A percentile compares a stretch with the other conserved stretches of the same genome.
Conservation (phyloP, 306 rosid genomes). For the Cucurbita maxima region DNA sequence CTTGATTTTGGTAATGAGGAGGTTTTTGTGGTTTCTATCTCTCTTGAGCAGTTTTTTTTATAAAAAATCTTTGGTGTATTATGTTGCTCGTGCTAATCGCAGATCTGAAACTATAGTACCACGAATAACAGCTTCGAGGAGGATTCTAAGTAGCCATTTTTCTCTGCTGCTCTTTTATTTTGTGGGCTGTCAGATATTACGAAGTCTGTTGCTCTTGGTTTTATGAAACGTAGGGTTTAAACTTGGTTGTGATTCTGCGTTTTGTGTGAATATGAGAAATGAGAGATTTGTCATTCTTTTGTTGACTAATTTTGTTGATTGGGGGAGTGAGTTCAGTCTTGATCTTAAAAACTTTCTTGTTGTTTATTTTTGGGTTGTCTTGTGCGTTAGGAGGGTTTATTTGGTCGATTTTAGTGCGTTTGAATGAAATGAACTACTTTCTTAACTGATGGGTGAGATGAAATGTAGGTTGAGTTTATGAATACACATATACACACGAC, state of each 20-base stretch:
- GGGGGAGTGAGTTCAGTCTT: background rate
- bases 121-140: background rate
- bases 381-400: constrained; percentile 6
- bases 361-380: background rate
- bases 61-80: background rate
- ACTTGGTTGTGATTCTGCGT: background rate
- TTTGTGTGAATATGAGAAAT: background rate
- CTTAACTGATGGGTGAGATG: background rate
- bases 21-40: background rate
- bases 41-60: background rate
- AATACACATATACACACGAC: background rate
- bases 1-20: background rate
- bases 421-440: background rate
- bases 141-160: constrained; percentile 17
- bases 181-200: background rate
- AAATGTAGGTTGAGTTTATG: background rate
- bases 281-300: background rate
- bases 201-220: background rate
- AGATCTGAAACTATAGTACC: constrained; percentile 27
- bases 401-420: constrained; percentile 5
- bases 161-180: background rate
- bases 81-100: background rate
- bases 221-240: constrained; percentile 1
- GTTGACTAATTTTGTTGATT: background rate
- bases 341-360: constrained; percentile 11